phyloP scores from a whole-genome alignment of 768 basidiomycete species.

The Kwoniella dendrophila region DNA sequence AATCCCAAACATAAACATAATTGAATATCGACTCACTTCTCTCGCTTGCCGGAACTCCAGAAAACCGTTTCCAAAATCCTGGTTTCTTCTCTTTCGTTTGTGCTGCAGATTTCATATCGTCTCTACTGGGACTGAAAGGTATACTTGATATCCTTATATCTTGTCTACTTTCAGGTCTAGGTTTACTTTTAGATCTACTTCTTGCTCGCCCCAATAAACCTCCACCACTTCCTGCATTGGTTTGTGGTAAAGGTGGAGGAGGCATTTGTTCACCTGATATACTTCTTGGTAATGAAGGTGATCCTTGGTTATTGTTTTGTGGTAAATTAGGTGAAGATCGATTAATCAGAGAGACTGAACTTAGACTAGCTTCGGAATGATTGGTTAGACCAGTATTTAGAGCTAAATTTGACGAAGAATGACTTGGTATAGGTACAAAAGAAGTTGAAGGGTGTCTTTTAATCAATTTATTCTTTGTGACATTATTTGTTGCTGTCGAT shows the following conservation, averaged over 20 bases:
- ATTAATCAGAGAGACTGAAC: constrained; percentile 12
- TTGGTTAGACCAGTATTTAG: not conserved
- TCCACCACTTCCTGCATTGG: not conserved
- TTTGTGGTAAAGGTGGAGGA: constrained; percentile 39
- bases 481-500: constrained; percentile 8
- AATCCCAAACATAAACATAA: not conserved
- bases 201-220: constrained; percentile 15
- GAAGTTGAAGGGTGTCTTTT: constrained; percentile 42
- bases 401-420: constrained; percentile 13
- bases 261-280: constrained; percentile 48
- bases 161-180: not conserved
- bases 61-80: constrained; percentile 46
- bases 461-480: constrained; percentile 30
- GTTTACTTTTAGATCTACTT: constrained; percentile 25
- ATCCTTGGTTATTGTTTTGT: too few species aligned
- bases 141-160: constrained; percentile 28
- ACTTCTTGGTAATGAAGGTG: constrained; percentile 24
- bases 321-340: constrained; percentile 29
- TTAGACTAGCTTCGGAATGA: constrained; percentile 12
- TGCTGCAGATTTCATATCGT: constrained; percentile 25
- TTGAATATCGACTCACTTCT: constrained; percentile 15
- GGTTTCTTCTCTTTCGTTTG: constrained; percentile 19
- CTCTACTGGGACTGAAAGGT: constrained; percentile 39
- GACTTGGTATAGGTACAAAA: constrained; percentile 19
- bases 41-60: constrained; percentile 24